phyloP scores from a whole-genome alignment of 2,329 filamentous ascomycete genomes.

The Colletotrichum sp. region DNA sequence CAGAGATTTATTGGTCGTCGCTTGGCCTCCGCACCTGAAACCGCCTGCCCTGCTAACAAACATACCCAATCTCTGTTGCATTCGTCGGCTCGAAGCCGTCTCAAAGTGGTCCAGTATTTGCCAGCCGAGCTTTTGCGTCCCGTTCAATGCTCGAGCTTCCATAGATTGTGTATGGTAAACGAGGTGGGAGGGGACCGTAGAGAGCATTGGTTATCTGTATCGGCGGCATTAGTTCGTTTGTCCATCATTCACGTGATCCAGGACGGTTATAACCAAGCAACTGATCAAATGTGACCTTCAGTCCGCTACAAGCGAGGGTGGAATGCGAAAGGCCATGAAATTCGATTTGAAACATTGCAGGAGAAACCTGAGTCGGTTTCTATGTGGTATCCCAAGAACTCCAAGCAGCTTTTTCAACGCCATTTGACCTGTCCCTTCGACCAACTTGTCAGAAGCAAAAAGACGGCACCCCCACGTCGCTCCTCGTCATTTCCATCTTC shows the following conservation, averaged over 20 bases:
- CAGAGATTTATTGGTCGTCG: neutral
- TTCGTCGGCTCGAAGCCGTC: neutral
- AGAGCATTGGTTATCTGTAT: neutral
- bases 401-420: neutral
- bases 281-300: neutral
- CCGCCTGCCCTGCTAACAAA: neutral
- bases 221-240: neutral
- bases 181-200: neutral
- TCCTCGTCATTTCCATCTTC: neutral
- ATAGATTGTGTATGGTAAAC: neutral
- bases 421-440: neutral
- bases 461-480: neutral
- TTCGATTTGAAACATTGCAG: neutral
- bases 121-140: neutral
- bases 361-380: neutral
- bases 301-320: neutral
- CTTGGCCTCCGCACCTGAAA: neutral
- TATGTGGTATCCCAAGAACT: neutral
- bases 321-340: neutral
- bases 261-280: neutral
- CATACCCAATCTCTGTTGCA: neutral
- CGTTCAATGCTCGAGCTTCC: neutral
- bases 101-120: neutral
- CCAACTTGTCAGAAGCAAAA: neutral
- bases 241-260: neutral